These are phyloP conservation scores for Umbelopsis ramanniana DNA, from an alignment of 192 early-diverging fungal species.

Conservation along the genomic window DNA sequence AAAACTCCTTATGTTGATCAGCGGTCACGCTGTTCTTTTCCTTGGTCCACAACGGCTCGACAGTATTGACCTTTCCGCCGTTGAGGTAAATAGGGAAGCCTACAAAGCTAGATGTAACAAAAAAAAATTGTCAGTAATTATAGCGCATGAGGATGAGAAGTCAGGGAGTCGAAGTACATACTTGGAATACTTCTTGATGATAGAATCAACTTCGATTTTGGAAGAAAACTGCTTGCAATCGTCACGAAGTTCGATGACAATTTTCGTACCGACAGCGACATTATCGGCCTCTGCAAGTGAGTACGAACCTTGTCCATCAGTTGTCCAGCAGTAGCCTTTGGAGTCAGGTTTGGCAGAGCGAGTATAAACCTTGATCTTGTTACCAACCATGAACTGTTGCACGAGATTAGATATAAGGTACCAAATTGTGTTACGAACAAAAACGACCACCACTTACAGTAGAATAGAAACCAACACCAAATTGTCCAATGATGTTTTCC, in stretches of 20 bases:
- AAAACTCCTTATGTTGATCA: slow-evolving; percentile 64
- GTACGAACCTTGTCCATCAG: slow-evolving; percentile 76
- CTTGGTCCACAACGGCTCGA: slow-evolving; percentile 66
- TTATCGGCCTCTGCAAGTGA: slow-evolving; percentile 81
- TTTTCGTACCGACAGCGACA: slow-evolving; percentile 80
- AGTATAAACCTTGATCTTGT: slow-evolving; percentile 78
- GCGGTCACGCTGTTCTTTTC: slow-evolving; percentile 55
- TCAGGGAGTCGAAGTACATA: slow-evolving; percentile 17
- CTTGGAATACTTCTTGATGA: slow-evolving; percentile 71
- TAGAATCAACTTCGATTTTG: slow-evolving; percentile 49
- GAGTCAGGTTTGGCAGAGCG: slow-evolving; percentile 63
- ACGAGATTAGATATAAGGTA: neutral
- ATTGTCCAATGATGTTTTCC: slow-evolving; percentile 84
- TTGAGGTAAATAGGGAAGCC: slow-evolving; percentile 65
- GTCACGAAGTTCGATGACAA: slow-evolving; percentile 75
- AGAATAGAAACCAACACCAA: slow-evolving; percentile 79
- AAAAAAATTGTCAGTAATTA: neutral
- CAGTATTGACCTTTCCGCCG: slow-evolving; percentile 57
- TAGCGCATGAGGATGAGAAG: neutral
- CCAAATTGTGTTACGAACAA: neutral
- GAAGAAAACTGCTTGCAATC: slow-evolving; percentile 68
- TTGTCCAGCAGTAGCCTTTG: slow-evolving; percentile 80
- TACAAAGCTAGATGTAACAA: slow-evolving; percentile 49
- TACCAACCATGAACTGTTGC: slow-evolving; percentile 72
- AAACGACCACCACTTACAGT: slow-evolving; percentile 28